Evolutionary conservation across 1,284 basidiomycete genomes (phyloP).

Genomic region (Malassezia slooffiae): DNA sequence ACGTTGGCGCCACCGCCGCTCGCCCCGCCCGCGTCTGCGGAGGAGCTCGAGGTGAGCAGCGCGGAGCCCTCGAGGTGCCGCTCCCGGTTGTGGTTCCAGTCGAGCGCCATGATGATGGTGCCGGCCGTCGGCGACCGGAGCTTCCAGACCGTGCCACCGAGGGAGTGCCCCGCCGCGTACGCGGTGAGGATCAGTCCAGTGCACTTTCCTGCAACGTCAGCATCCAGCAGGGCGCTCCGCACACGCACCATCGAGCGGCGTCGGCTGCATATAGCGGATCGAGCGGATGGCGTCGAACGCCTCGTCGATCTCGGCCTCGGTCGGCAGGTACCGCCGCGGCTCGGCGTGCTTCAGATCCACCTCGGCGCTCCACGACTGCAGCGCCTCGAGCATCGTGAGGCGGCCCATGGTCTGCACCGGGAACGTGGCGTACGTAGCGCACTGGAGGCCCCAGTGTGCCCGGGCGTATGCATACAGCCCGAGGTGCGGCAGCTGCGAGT

Average conservation of each 20-base stretch:
- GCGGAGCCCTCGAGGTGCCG: conserved; percentile 92
- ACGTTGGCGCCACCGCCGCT: conserved; percentile 20
- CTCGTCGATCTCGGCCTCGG: conserved; percentile 74
- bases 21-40: conserved; percentile 13
- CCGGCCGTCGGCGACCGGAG: conserved; percentile 91
- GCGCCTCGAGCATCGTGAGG: conserved; percentile 54
- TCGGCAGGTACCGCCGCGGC: conserved; percentile 55
- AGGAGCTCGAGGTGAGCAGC: conserved; percentile 23
- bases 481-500: conserved; percentile 77
- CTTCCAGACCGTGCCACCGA: conserved; percentile 97
- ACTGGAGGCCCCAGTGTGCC: conserved; percentile 72
- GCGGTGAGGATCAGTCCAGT: conserved; percentile 73
- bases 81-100: conserved; percentile 93
- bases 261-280: conserved; percentile 85
- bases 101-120: conserved; percentile 87
- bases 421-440: conserved; percentile 88
- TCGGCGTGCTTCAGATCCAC: conserved; percentile 28
- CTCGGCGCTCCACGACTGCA: conserved; percentile 32
- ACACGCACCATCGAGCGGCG: conserved; percentile 73
- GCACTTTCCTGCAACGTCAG: conserved; percentile 17
- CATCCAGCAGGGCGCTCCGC: not conserved
- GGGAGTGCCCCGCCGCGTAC: conserved; percentile 86
- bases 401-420: conserved; percentile 93
- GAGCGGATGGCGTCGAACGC: conserved; percentile 87
- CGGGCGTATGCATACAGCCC: conserved; percentile 85